Evolutionary conservation across 768 basidiomycete species (phyloP).

Genomic region (Hericium erinaceus): DNA sequence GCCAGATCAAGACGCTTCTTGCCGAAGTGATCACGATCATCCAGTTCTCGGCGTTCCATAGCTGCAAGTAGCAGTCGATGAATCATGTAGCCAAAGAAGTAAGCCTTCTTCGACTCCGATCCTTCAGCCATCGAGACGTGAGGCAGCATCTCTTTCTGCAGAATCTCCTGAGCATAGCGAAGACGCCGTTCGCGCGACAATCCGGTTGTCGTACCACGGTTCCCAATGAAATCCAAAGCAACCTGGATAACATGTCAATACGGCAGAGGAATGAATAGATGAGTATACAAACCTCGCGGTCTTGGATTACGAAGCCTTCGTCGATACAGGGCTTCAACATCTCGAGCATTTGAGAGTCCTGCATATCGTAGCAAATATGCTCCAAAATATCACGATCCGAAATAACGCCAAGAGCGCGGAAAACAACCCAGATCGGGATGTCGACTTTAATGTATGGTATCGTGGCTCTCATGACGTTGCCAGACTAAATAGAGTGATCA

Average conservation of each 20-base stretch:
- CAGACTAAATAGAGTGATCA: constrained; percentile 40
- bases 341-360: constrained; percentile 92
- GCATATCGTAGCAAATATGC: constrained; percentile 97
- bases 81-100: constrained; percentile 99
- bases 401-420: constrained; percentile 94
- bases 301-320: constrained; percentile 96
- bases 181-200: constrained; percentile 88
- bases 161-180: constrained; percentile 92
- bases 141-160: constrained; percentile 98
- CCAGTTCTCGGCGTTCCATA: constrained; percentile 87
- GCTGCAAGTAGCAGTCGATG: constrained; percentile 92
- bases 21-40: constrained; percentile 99
- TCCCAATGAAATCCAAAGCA: constrained; percentile 96
- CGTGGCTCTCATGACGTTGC: constrained; percentile 92
- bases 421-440: constrained; percentile 98
- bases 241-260: constrained; percentile 25
- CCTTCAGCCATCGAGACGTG: constrained; percentile 95
- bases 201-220: constrained; percentile 91
- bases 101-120: constrained; percentile 96
- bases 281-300: constrained; percentile 62
- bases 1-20: constrained; percentile 96
- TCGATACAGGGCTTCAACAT: constrained; percentile 98
- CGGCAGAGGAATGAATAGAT: not conserved
- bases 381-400: constrained; percentile 96
- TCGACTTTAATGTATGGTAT: constrained; percentile 98